These are phyloP conservation scores for Lachancea sp. DNA, from an alignment of 805 yeast genomes.

Conservation along the genomic window DNA sequence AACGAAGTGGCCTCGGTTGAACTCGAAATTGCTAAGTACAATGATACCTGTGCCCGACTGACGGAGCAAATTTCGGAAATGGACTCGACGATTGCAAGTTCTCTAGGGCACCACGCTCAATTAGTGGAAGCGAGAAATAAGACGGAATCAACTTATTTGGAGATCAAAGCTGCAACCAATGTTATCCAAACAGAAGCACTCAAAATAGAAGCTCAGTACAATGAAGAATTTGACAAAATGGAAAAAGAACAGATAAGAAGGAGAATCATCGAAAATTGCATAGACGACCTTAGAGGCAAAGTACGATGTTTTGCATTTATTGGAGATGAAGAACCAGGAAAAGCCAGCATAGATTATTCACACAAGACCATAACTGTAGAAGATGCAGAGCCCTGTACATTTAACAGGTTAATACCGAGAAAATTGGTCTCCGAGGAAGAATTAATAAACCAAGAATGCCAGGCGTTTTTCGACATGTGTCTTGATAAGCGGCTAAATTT, in stretches of 20 bases:
- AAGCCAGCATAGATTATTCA: constrained; percentile 16
- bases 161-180: constrained; percentile 18
- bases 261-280: constrained; percentile 44
- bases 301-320: constrained; percentile 30
- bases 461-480: constrained; percentile 27
- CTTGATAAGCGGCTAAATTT: constrained; percentile 19
- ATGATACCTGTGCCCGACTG: constrained; percentile 13
- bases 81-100: constrained; percentile 1
- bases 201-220: constrained; percentile 18
- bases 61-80: constrained; percentile 13
- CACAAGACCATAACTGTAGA: constrained; percentile 9
- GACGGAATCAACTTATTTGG: constrained; percentile 20
- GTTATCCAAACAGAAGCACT: constrained; percentile 21
- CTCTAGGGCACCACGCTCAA: not conserved
- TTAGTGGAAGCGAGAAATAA: constrained; percentile 14
- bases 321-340: constrained; percentile 2
- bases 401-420: constrained; percentile 24
- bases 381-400: constrained; percentile 8
- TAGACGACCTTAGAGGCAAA: constrained; percentile 35
- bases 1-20: constrained; percentile 17
- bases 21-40: constrained; percentile 18
- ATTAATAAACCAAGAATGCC: constrained; percentile 24
- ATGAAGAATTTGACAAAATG: constrained; percentile 26
- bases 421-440: constrained; percentile 16
- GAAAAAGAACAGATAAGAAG: constrained; percentile 35